A percentile compares a stretch with the other conserved stretches of the same genome.
These are phyloP conservation scores for Aspergillus conjunctus DNA, from an alignment of 495 filamentous ascomycete genomes.

Conservation along the genomic window DNA sequence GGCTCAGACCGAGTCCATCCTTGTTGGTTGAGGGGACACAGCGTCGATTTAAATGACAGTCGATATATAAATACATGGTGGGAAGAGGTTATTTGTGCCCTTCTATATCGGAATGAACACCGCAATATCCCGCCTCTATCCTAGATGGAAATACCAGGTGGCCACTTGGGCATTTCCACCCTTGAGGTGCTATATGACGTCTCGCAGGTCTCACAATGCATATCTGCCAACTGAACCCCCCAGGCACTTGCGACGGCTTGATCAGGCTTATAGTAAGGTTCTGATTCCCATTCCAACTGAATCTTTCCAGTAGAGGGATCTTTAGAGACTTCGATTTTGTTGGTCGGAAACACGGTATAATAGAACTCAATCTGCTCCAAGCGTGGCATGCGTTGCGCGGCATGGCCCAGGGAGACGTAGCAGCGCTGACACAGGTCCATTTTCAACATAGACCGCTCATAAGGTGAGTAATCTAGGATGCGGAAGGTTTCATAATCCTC, in stretches of 20 bases:
- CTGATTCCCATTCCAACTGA: not conserved
- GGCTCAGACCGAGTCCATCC: no score
- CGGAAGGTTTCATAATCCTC: not conserved
- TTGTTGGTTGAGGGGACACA: no score
- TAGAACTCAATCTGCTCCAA: not conserved
- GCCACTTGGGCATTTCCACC: no score
- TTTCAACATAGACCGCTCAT: not conserved
- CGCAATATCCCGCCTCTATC: no score
- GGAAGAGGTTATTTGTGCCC: no score
- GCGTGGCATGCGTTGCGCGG: not conserved
- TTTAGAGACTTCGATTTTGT: not conserved
- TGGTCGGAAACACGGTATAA: not conserved
- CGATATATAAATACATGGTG: no score
- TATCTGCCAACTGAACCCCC: not conserved
- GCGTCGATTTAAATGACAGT: no score
- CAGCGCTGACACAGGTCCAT: not conserved
- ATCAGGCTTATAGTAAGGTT: not conserved
- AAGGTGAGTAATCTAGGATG: not conserved
- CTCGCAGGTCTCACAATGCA: no score
- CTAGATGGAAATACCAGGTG: no score
- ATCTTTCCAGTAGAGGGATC: not conserved
- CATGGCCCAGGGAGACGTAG: not conserved
- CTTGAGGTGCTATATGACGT: no score
- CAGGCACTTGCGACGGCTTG: not conserved
- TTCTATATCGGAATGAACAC: no score